Conservation (phyloP, 2,329 filamentous ascomycete genomes). For the Podosphaera fusca region DNA sequence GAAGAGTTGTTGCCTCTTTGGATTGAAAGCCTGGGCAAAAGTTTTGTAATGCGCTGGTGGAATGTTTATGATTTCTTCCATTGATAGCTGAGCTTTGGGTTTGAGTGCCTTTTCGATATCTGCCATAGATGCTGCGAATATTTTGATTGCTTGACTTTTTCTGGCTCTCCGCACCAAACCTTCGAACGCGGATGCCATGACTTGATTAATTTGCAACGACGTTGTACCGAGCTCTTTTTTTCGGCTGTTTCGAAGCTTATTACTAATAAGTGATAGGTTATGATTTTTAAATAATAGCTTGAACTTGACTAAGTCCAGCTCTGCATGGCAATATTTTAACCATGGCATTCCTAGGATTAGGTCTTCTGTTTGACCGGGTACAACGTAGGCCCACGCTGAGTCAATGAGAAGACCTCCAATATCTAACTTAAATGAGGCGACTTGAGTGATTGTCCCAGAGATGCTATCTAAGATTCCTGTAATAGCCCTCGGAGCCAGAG, state of each 20-base stretch:
- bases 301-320: background rate
- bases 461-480: background rate
- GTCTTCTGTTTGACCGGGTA: background rate
- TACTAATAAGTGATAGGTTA: background rate
- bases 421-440: background rate
- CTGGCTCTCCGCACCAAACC: background rate
- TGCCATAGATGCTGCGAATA: background rate
- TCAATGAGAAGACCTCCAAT: background rate
- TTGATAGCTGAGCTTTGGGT: background rate
- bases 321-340: background rate
- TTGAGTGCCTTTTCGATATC: background rate
- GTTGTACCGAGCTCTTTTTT: too few relatives aligned
- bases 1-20: background rate
- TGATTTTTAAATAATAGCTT: background rate
- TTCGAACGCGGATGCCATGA: background rate
- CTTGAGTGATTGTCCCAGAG: background rate
- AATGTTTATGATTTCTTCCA: background rate
- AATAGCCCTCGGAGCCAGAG: background rate
- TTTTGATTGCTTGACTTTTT: background rate
- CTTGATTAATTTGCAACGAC: background rate
- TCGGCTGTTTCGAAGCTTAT: background rate
- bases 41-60: background rate
- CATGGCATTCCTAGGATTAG: background rate
- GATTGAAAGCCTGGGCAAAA: background rate
- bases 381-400: background rate